Base-by-base conservation (phyloP, 257 asterid species). In the Ilex asprella region DNA sequence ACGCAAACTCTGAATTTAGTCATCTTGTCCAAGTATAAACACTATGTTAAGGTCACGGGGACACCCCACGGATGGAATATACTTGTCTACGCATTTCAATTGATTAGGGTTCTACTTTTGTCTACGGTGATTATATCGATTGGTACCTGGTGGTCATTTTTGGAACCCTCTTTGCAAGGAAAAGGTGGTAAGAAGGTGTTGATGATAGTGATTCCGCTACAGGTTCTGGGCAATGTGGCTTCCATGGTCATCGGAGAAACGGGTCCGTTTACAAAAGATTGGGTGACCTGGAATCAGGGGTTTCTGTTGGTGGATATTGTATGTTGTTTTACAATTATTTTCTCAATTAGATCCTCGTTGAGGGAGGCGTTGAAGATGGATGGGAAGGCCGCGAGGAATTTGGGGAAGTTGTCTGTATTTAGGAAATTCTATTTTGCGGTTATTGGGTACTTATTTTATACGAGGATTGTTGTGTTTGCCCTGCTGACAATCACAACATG, bases 41-140 rank as follows among this genome's bases (percentile, higher is more conserved):
- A 93, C 65, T 93, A 82, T 35, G 96, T 93, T 72, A 93, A 93
- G 84, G 89, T 79, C 63, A 87, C 96, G 0, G 99, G 99, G 68
- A 89, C 96, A 46, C 94, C 97, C 10, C 99, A 93, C 32, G 99
- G 96, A 43, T 93, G 99, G 97, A 96, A 93, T 81, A 96, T 89
- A 59, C 67, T 89, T 91, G 89, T 93, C 64, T 93, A 93, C 80
- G 78, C 89, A 52, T 93, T 93, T 70, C 99, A 89, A 88, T 86
- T 83, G 53, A 78, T 93, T 54, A 83, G 97, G 67, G 96, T 87
- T 50, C 84, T 87, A 49, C 71, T 90, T 80, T 72, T 90, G 84
- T 90, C 87, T 58, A 90, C 96, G 7, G 95, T 90, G 65, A 87
- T 90, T 49, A 84, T 90, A 56, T 65, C 87, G 84, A 84, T 90